phyloP scores from a whole-genome alignment of 75 land plant species.

The Selaginella tamariscina region DNA sequence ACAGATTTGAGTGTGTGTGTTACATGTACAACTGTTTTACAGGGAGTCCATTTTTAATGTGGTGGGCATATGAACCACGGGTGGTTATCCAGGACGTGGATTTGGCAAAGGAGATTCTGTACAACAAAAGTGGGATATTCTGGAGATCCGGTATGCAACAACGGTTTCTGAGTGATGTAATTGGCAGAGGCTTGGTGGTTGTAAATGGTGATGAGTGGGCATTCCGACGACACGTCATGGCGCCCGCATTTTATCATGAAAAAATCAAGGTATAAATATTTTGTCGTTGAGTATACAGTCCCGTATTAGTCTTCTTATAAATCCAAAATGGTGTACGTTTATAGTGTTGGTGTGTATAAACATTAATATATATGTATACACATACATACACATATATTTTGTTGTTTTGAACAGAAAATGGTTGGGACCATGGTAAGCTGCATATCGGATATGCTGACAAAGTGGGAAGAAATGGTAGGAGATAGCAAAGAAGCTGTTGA shows the following conservation, averaged over 20 bases:
- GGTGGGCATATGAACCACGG: neutral
- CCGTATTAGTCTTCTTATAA: neutral
- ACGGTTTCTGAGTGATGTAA: neutral
- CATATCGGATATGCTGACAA: neutral
- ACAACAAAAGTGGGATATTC: neutral
- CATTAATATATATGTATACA: no score
- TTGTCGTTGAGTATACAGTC: neutral
- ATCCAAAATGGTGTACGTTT: no score
- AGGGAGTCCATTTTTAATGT: neutral
- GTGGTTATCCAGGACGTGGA: neutral
- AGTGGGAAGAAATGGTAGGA: neutral
- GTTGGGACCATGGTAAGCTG: neutral
- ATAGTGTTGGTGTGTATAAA: no score
- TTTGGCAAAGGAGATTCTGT: neutral
- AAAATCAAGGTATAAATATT: conserved; percentile 51
- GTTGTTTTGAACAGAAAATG: conserved; percentile 18
- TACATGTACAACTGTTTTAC: no score
- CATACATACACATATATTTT: conserved; percentile 26
- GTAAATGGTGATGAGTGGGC: conserved; percentile 60
- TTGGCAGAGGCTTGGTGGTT: conserved; percentile 36
- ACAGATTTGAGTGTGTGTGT: no score
- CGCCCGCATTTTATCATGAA: conserved; percentile 47
- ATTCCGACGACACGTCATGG: conserved; percentile 40
- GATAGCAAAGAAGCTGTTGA: neutral
- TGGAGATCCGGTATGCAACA: neutral